Evolutionary conservation across 78 protist genomes (phyloP), one percentile per base, ranked within the genome.

Genomic region (Tieghemostelium lacteum): DNA sequence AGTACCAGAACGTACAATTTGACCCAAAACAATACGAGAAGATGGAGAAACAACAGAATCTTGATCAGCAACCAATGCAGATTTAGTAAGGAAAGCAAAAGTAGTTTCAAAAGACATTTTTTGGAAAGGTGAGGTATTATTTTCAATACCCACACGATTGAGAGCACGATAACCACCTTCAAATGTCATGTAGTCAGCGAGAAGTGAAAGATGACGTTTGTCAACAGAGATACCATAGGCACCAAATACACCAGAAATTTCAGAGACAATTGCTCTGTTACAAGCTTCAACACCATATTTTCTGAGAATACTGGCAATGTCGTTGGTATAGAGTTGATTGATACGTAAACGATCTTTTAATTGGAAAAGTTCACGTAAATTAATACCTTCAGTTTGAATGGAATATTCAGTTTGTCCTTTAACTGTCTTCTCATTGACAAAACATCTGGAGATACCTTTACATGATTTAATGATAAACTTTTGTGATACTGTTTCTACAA

Each of bases 211-310:
- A 73, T 99, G 99, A 55, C 99, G 94, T 8, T 24, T 64, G 55
- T 98, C 98, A n/a, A 99, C 99, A 29, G 52, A 29, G 36, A 99
- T 98, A 62, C 99, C 99, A 93, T 99, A 99, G 24, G 83, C 98
- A 28, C 86, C 71, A 76, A 97, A 99, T 17, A 99, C 99, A 22
- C 34, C n/a, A 8, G 54, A 22, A 34, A 98, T 63, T 69, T 98
- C 99, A 55, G 70, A 33, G 57, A 88, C 69, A 55, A 99, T 92
- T 14, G 97, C 58, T 6, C 19, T 61, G 10, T 98, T 75, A 8
- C 98, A 98, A 0, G 99, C 99, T 71, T 95, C 95, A 54, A 95
- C 95, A 62, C 95, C 98, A 78, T 94, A 97, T 20, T 66, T 67
- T 5, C 37, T 16, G 33, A 94, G 78, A 12, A 94, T 71, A 0